Base-by-base conservation (phyloP, 768 basidiomycete species). In the Termitomyces sp. region DNA sequence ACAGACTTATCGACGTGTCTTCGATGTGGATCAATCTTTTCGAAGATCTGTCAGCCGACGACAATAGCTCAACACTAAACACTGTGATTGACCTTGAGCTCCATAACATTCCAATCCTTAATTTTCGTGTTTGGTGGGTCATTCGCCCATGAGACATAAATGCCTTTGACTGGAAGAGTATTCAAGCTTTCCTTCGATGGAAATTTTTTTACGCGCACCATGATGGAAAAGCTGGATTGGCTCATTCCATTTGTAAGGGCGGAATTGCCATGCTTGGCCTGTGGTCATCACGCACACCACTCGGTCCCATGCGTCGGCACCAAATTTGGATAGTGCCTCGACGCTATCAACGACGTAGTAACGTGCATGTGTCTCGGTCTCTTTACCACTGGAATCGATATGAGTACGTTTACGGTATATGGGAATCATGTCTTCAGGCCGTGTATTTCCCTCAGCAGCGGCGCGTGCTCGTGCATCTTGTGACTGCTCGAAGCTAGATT, bases 261-360 rank as follows among this genome's bases (percentile, higher is more conserved):
- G 80, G 75, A 99, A 99, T 70, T 99, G 97, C 97, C 97, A 98
- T 35, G 91, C 89, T 66, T 98, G 96, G 1, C 97, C 97, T 0
- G 97, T 99, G 9, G 97, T 98, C 86, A 97, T 89, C 16, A 99
- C 96, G 64, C 95, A 97, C 4, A 97, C 89, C 5, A 99, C 97
- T 40, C 96, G 84, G 57, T 98, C 95, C 95, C 96, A 98, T 2
- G 93, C 90, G 61, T 97, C 95, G 4, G 89, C 79, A 5, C 90
- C 91, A 63, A 99, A 95, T 73, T 98, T 98, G 36, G 84, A 82
- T 26, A 99, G 76, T 1, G 96, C 94, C 66, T 99, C 96, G 0
- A 91, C 89, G 23, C 89, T 88, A 71, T 99, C 95, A 36, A 99
- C 89, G 8, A 97, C 85, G 64, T 89, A 89, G 69, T 95, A 98